These are phyloP conservation scores for Amaranthus palmeri DNA, from an alignment of 148 eudicot genomes.

Conservation along the genomic window DNA sequence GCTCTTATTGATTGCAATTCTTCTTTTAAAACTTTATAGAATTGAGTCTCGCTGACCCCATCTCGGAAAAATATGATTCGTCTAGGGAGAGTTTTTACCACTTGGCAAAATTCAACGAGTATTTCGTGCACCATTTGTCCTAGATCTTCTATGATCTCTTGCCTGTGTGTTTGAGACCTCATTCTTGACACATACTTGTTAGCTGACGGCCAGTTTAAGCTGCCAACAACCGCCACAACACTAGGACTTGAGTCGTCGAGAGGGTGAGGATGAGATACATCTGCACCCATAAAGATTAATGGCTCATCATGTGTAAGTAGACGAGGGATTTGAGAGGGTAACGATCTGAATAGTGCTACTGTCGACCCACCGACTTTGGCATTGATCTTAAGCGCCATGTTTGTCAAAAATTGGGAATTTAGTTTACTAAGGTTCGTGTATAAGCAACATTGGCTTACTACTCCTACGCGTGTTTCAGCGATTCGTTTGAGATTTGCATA, in stretches of 20 bases:
- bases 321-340: constrained; percentile 75
- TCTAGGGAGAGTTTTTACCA: constrained; percentile 50
- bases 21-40: constrained; percentile 68
- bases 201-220: constrained; percentile 84
- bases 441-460: constrained; percentile 85
- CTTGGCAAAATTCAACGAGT: constrained; percentile 49
- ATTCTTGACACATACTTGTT: constrained; percentile 83
- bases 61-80: constrained; percentile 81
- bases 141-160: constrained; percentile 90
- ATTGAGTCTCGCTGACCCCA: constrained; percentile 94
- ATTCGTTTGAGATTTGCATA: constrained; percentile 88
- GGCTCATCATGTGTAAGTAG: constrained; percentile 52
- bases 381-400: constrained; percentile 87
- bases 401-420: constrained; percentile 71
- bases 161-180: constrained; percentile 85
- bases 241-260: constrained; percentile 85
- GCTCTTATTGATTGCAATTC: constrained; percentile 57
- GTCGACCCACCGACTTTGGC: constrained; percentile 96
- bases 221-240: constrained; percentile 92
- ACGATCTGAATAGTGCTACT: constrained; percentile 63
- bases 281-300: constrained; percentile 89
- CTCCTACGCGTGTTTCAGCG: constrained; percentile 77
- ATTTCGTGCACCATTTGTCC: constrained; percentile 69
- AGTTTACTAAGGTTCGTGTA: constrained; percentile 60
- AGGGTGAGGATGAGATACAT: constrained; percentile 95